Conservation (phyloP, 2,329 filamentous ascomycete genomes). For the Cercospora beticola region DNA sequence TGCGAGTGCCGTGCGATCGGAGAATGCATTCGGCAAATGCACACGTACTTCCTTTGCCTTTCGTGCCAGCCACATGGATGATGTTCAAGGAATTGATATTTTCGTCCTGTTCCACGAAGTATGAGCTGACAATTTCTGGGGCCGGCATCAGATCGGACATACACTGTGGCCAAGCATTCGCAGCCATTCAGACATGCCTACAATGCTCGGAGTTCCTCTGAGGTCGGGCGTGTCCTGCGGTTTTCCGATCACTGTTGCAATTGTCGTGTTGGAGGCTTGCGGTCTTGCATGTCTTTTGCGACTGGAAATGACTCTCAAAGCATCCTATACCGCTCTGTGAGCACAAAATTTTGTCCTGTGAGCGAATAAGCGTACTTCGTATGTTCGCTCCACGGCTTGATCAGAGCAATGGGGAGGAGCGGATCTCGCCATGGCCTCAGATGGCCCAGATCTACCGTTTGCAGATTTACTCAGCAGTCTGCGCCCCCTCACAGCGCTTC, state of each 20-base stretch:
- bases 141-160: background rate
- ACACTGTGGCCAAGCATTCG: conserved; percentile 27
- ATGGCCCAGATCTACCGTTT: background rate
- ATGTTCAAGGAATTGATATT: conserved; percentile 35
- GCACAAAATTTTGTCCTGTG: background rate
- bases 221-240: background rate
- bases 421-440: background rate
- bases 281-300: background rate
- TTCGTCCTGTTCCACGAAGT: conserved; percentile 13
- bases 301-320: background rate
- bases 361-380: background rate
- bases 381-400: background rate
- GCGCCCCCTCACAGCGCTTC: background rate
- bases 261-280: background rate
- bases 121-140: background rate
- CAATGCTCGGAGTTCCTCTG: conserved; percentile 26
- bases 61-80: conserved; percentile 87
- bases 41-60: conserved; percentile 87
- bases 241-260: background rate
- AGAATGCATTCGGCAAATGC: conserved; percentile 78
- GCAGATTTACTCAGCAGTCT: background rate
- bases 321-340: background rate
- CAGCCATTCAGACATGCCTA: conserved; percentile 31
- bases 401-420: background rate
- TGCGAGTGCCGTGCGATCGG: conserved; percentile 50